A percentile compares a stretch with the other conserved stretches of the same genome.
These are phyloP conservation scores for Boletus tomentosulus DNA, from an alignment of 768 basidiomycete species.

Conservation along the genomic window DNA sequence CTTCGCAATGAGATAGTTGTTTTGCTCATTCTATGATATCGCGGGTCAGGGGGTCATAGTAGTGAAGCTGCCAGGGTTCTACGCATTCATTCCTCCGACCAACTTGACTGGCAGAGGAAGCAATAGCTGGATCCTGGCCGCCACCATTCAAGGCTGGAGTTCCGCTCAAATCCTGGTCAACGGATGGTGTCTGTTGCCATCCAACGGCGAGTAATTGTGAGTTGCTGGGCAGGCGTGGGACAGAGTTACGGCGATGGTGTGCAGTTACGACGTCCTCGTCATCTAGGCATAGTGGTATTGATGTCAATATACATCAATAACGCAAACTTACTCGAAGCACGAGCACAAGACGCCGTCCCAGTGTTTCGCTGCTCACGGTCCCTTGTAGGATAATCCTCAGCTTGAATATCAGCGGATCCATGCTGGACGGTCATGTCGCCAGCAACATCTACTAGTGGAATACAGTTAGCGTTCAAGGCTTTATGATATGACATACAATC, in stretches of 20 bases:
- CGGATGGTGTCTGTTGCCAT: not conserved
- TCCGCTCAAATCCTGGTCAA: not conserved
- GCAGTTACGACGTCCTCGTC: not conserved
- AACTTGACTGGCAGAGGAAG: not conserved
- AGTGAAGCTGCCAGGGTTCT: conserved; percentile 6
- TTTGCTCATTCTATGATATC: conserved; percentile 3
- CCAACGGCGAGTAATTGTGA: not conserved
- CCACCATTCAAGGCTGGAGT: not conserved
- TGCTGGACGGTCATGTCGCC: no score
- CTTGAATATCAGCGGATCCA: no score
- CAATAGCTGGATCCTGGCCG: not conserved
- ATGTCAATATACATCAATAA: not conserved
- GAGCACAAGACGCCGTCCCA: not conserved
- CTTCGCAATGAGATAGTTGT: not conserved
- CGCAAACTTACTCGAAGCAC: not conserved
- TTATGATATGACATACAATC: no score
- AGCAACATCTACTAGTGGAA: no score
- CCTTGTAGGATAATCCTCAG: no score
- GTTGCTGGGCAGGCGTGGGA: conserved; percentile 1
- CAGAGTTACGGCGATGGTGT: not conserved
- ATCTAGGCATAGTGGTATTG: not conserved
- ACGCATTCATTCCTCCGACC: not conserved
- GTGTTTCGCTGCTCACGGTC: no score
- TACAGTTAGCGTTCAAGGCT: no score
- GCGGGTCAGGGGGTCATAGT: not conserved